Base-by-base conservation (phyloP, 805 yeast genomes). In the Spathaspora gorwiae region DNA sequence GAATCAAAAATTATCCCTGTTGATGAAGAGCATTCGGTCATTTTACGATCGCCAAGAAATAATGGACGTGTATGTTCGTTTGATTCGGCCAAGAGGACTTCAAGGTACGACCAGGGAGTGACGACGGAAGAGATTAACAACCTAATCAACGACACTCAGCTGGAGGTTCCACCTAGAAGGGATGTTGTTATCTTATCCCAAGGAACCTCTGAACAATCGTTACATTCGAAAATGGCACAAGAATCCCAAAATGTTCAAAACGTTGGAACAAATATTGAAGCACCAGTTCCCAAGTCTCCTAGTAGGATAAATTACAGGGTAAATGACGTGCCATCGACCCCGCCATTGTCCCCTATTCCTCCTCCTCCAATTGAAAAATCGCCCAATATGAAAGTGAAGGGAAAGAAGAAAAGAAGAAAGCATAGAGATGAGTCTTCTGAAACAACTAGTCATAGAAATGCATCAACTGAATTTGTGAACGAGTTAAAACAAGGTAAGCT, bases 151-250 rank as follows among this genome's bases (percentile, higher is more conserved):
- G 54, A 51, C 37, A 30, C 39, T n/a, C 53, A 49, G 37, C n/a
- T 32, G 10, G 49, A 46, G 11, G 47, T 49, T 8, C 54, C 54
- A 1, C 44, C 45, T 7, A 33, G 53, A 43, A 50, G 53, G 12
- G 54, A 49, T 42, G 47, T 49, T 3, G 26, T 40, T n/a, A 19
- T 51, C 19, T 36, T 50, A 37, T 37, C 31, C 35, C 26, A 26
- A 32, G 2, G 43, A 31, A 13, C 2, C 19, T 8, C 26, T 40
- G 9, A 10, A 7, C 10, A 13, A 7, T 26, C 37, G 3, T 9
- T 31, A 7, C n/a, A 38, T 13, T 12, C 34, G 6, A 26, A 36
- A 10, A 31, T 11, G 11, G 9, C 35, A 27, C 41, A 30, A 38
- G 34, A 10, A 38, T 11, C 35, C 8, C 26, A 35, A 27, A 11